A percentile compares a stretch with the other conserved stretches of the same genome.
These are phyloP conservation scores for Tilletiaria anomala DNA, from an alignment of 1,284 basidiomycete genomes.

Conservation along the genomic window DNA sequence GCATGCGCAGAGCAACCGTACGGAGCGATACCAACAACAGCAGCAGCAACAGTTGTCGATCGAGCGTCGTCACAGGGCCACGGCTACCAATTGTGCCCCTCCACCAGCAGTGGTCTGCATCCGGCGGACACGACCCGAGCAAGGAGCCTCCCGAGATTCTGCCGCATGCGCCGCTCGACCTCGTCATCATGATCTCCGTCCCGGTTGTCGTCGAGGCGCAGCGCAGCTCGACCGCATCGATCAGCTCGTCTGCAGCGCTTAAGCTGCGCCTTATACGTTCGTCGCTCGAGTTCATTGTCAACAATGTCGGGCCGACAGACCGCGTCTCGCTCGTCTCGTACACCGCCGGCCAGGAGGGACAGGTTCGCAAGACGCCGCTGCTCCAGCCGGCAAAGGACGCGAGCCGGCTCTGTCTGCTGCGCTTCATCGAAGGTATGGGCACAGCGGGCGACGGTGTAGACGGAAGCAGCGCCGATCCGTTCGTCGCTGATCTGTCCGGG, in stretches of 20 bases:
- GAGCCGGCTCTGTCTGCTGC: conserved; percentile 13
- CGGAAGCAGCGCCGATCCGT: no score
- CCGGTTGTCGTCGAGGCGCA: conserved; percentile 47
- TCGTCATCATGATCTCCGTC: conserved; percentile 78
- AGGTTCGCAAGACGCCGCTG: conserved; percentile 21
- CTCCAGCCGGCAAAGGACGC: conserved; percentile 17
- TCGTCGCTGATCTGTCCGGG: conserved; percentile 18
- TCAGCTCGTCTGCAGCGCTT: conserved; percentile 56
- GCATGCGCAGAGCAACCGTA: no score
- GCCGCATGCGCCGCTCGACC: conserved; percentile 71
- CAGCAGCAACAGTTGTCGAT: no score
- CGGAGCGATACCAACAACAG: no score
- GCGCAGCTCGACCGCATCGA: conserved; percentile 41
- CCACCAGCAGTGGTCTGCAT: no score
- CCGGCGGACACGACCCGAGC: conserved; percentile 26
- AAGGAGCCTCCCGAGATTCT: conserved; percentile 40
- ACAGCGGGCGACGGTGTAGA: no score
- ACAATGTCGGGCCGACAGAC: conserved; percentile 25
- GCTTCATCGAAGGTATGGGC: conserved; percentile 23
- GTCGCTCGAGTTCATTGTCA: conserved; percentile 26
- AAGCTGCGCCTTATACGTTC: conserved; percentile 30
- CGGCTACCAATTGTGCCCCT: no score
- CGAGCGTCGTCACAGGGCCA: no score
- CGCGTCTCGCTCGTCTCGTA: conserved; percentile 27
- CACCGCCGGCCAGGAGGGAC: conserved; percentile 19